phyloP scores from a whole-genome alignment of 805 yeast species.

The Kuraishia piskuri region DNA sequence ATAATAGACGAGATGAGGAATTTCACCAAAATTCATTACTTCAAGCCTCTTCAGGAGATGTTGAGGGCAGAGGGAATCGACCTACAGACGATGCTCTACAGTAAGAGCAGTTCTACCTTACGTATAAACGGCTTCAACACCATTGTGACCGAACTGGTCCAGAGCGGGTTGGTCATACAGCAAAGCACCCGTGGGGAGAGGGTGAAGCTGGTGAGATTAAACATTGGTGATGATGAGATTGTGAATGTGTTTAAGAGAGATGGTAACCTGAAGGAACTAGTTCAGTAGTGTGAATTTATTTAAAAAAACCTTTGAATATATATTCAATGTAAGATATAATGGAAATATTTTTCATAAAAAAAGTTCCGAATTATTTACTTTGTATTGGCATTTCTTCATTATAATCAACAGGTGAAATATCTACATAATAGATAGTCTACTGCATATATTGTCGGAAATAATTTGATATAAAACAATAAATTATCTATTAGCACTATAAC shows the following conservation, averaged over 20 bases:
- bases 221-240: slow-evolving; percentile 65
- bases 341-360: no score
- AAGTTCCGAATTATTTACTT: no score
- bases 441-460: no score
- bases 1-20: slow-evolving; percentile 67
- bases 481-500: not conserved
- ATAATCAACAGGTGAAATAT: no score
- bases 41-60: slow-evolving; percentile 18
- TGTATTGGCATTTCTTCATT: no score
- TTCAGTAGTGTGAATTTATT: not conserved
- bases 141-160: slow-evolving; percentile 61
- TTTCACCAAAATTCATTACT: slow-evolving; percentile 18
- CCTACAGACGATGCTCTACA: slow-evolving; percentile 17
- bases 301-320: no score
- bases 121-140: slow-evolving; percentile 43
- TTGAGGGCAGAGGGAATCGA: slow-evolving; percentile 15
- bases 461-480: not conserved
- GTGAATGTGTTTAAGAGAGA: slow-evolving; percentile 53
- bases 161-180: slow-evolving; percentile 66
- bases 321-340: no score
- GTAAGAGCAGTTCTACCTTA: slow-evolving; percentile 6
- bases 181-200: slow-evolving; percentile 67
- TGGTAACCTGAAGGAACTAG: slow-evolving; percentile 26
- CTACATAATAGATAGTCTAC: no score
- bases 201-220: slow-evolving; percentile 51